Conservation (phyloP, 108 stramenopile species). For the Skeletonema tropicum region DNA sequence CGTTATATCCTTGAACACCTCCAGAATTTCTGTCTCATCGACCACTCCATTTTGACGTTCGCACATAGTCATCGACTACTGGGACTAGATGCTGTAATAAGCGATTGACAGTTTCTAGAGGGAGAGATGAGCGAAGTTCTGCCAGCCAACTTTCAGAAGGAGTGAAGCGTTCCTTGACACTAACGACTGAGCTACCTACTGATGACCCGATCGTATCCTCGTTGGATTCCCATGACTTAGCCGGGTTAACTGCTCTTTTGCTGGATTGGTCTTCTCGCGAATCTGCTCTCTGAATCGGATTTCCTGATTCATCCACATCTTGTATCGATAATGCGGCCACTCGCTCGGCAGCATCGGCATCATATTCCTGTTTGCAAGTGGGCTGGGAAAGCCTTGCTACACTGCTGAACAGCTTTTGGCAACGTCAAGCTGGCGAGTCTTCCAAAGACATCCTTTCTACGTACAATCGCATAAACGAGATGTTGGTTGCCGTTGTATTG, state of each 20-base stretch:
- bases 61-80: constrained; percentile 90
- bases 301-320: constrained; percentile 61
- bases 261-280: constrained; percentile 46
- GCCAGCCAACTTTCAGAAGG: constrained; percentile 91
- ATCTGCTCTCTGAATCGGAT: constrained; percentile 48
- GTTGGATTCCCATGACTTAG: constrained; percentile 13
- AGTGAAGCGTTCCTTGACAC: constrained; percentile 52
- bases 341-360: constrained; percentile 62
- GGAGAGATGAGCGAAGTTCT: constrained; percentile 84
- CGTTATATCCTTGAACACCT: constrained; percentile 84
- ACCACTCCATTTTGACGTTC: constrained; percentile 71
- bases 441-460: constrained; percentile 85
- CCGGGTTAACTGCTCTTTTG: neutral
- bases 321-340: constrained; percentile 45
- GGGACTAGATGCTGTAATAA: constrained; percentile 93
- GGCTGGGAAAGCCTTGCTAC: constrained; percentile 77
- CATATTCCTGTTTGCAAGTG: constrained; percentile 58
- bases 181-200: constrained; percentile 25
- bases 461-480: constrained; percentile 96
- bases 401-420: constrained; percentile 74
- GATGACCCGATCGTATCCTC: constrained; percentile 20
- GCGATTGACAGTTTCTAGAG: constrained; percentile 90
- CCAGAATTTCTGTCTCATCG: constrained; percentile 91
- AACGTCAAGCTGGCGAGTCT: constrained; percentile 78
- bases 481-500: constrained; percentile 97